Evolutionary conservation across 495 filamentous ascomycete genomes (phyloP).

Genomic region (Saxophila tyrrhenica): DNA sequence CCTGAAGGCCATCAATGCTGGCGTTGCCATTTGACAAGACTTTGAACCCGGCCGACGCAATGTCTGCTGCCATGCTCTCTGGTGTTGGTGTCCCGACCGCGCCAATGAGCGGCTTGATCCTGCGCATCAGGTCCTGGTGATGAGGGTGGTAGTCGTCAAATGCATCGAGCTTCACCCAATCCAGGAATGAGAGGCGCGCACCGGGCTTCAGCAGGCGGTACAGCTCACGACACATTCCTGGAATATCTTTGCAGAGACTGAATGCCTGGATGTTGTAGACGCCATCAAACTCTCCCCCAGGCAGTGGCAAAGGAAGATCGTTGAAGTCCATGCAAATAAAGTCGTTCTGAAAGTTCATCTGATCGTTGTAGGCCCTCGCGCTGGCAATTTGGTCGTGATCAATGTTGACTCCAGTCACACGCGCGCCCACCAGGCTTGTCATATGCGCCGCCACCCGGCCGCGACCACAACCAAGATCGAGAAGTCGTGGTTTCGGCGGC

Average conservation of each 20-base stretch:
- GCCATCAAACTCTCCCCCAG: constrained; percentile 44
- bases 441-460: constrained; percentile 53
- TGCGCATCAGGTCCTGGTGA: constrained; percentile 47
- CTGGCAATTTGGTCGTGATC: constrained; percentile 51
- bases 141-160: constrained; percentile 44
- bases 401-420: constrained; percentile 51
- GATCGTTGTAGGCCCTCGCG: constrained; percentile 40
- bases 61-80: constrained; percentile 39
- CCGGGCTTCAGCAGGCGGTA: constrained; percentile 48
- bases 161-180: constrained; percentile 48
- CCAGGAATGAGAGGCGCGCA: constrained; percentile 43
- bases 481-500: constrained; percentile 38
- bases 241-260: constrained; percentile 46
- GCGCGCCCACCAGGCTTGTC: constrained; percentile 42
- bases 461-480: constrained; percentile 51
- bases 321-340: constrained; percentile 51
- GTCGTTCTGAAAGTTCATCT: constrained; percentile 39
- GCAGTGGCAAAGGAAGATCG: constrained; percentile 46
- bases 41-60: constrained; percentile 42
- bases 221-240: constrained; percentile 42
- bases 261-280: constrained; percentile 57
- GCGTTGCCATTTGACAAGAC: constrained; percentile 46
- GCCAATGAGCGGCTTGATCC: constrained; percentile 52
- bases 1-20: constrained; percentile 46
- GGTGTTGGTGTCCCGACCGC: constrained; percentile 53